Evolutionary conservation across 176 grass and related monocot genomes (phyloP).

Genomic region (Musa troglodytarum): DNA sequence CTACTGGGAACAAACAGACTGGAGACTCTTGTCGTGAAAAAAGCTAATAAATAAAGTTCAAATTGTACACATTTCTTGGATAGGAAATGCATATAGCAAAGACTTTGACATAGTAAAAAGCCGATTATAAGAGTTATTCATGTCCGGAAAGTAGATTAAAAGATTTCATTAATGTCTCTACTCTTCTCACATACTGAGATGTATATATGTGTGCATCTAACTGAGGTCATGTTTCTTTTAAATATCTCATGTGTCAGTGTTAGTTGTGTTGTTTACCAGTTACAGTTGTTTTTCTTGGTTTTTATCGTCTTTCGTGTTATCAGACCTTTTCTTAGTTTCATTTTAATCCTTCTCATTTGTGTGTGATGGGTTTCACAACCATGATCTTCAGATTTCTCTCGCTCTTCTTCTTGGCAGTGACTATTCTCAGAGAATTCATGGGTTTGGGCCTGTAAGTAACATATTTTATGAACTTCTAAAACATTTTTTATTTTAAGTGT

Average conservation of each 20-base stretch:
- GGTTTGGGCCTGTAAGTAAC: slow-evolving; percentile 71
- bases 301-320: not conserved
- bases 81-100: too few species aligned
- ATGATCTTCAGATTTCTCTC: slow-evolving; percentile 64
- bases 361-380: not conserved
- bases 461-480: not conserved
- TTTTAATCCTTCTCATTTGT: slow-evolving; percentile 9
- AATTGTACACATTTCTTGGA: not conserved
- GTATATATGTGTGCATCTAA: too few species aligned
- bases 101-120: not conserved
- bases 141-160: not conserved
- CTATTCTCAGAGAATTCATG: slow-evolving; percentile 72
- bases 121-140: not conserved
- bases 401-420: slow-evolving; percentile 87
- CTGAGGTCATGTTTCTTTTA: too few species aligned
- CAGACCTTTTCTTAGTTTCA: not conserved
- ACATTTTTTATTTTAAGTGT: not conserved
- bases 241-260: not conserved
- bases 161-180: not conserved
- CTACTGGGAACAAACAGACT: not conserved
- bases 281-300: not conserved
- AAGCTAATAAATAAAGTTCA: not conserved
- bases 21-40: not conserved
- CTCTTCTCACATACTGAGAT: not conserved
- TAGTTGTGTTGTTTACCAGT: not conserved